A percentile compares a stretch with the other conserved stretches of the same genome.
These are phyloP conservation scores for Besnoitia besnoiti DNA, from an alignment of 169 alveolate species.

Conservation along the genomic window DNA sequence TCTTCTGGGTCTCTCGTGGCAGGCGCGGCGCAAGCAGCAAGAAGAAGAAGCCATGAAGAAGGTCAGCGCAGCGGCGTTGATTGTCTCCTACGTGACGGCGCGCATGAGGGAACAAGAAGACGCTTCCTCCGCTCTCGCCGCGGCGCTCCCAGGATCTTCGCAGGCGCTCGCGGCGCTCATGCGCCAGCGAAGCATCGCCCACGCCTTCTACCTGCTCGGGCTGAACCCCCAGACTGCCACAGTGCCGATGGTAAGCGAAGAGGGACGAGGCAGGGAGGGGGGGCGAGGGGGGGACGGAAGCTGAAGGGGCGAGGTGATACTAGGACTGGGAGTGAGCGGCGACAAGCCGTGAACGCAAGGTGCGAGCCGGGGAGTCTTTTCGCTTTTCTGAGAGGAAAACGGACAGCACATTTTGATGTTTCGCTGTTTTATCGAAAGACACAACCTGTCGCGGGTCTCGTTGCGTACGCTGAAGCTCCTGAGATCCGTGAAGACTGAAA, in stretches of 20 bases:
- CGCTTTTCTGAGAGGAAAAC: no score
- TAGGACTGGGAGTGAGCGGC: no score
- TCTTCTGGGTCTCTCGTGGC: neutral
- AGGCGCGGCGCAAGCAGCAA: constrained; percentile 46
- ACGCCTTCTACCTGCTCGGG: constrained; percentile 54
- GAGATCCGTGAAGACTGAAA: no score
- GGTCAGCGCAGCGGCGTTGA: constrained; percentile 24
- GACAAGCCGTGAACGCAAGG: no score
- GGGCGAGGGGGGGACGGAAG: neutral
- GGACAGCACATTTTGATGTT: no score
- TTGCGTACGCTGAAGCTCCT: no score
- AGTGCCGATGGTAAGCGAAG: neutral
- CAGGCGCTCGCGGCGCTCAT: constrained; percentile 50
- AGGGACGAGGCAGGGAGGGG: neutral
- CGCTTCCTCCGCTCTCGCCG: constrained; percentile 51
- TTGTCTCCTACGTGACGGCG: constrained; percentile 51
- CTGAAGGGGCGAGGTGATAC: neutral
- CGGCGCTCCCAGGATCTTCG: constrained; percentile 48
- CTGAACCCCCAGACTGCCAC: constrained; percentile 61
- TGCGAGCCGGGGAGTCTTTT: no score
- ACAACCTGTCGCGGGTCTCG: no score
- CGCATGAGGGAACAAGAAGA: constrained; percentile 63
- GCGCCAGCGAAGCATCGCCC: constrained; percentile 38
- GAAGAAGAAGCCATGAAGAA: constrained; percentile 38
- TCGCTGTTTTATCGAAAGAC: no score